Conservation (phyloP, 371 early-diverging fungal species). For the Rhizopus arrhizus region DNA sequence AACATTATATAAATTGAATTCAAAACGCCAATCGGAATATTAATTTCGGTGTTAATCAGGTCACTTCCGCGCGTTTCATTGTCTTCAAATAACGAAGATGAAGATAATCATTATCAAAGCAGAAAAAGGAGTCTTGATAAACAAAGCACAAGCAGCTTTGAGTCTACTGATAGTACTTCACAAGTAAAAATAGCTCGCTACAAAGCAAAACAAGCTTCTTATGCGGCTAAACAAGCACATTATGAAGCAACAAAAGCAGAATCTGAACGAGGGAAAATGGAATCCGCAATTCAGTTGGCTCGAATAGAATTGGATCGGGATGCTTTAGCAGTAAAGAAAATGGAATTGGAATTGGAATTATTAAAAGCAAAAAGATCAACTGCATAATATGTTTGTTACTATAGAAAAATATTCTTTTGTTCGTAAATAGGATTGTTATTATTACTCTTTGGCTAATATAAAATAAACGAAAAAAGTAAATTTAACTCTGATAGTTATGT, state of each 20-base stretch:
- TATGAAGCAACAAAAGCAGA: slow-evolving; percentile 22
- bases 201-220: slow-evolving; percentile 21
- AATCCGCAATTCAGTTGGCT: slow-evolving; percentile 24
- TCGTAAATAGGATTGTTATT: too few relatives aligned
- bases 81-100: slow-evolving; percentile 7
- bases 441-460: not conserved
- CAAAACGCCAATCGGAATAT: slow-evolving; percentile 2
- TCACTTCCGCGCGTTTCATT: slow-evolving; percentile 20
- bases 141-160: not conserved
- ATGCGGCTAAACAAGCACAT: slow-evolving; percentile 25
- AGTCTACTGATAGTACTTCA: not conserved
- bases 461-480: too few relatives aligned
- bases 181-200: slow-evolving; percentile 16
- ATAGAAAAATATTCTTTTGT: too few relatives aligned
- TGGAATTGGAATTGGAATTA: slow-evolving; percentile 28
- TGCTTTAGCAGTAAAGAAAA: slow-evolving; percentile 15
- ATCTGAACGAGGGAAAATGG: slow-evolving; percentile 22
- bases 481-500: too few relatives aligned
- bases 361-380: slow-evolving; percentile 6
- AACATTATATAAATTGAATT: not conserved
- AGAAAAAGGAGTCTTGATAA: not conserved
- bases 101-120: not conserved
- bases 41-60: slow-evolving; percentile 9
- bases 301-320: slow-evolving; percentile 28
- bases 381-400: not conserved